Base-by-base conservation (phyloP, 2,329 filamentous ascomycete species). In the Diaporthe sp. region DNA sequence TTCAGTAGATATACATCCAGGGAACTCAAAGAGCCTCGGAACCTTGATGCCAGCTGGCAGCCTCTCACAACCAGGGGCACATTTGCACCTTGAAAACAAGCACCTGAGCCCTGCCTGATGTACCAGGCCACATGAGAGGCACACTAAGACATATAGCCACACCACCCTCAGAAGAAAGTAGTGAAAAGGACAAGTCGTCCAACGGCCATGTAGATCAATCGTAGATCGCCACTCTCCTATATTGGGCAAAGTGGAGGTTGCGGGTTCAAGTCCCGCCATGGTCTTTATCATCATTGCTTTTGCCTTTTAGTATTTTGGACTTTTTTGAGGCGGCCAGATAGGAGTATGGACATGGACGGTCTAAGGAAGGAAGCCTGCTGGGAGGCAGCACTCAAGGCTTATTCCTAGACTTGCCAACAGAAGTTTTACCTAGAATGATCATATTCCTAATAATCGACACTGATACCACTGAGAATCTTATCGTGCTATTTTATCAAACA, bases 211-310 rank as follows among this genome's bases (percentile, higher is more conserved):
- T 78, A 75, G 77, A 72, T 76, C 72, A 78, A 78, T 78, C 75
- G 77, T 61, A 78, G 72, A 75, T 70, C 73, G 60, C 75, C 61
- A 70, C 67, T 65, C 74, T 76, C 77, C 77, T 77, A 76, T 37
- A 42, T 12, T 71, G 42, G 61, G 37, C 31, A 76, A 55, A 55
- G 67, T 71, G 61, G 75, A 76, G 77, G 76, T 75, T 78, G 65
- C 72, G 61, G 76, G 77, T 78, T 75, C 77, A 76, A 78, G 77
- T 78, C 71, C 73, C 71, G 72, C 57, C 67, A 65, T 57, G 75
- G 75, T 72, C 62, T 71, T 39, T 13, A 12, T 71, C 57, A 61
- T 68, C 71, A 37, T 57, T 67, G 9, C 13, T 70, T 53, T 31
- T 76, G 22, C 19, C 6, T 34, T 17, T 19, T 70, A n/a, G 28